phyloP scores from a whole-genome alignment of 306 rosid genomes.

The Datisca glomerata region DNA sequence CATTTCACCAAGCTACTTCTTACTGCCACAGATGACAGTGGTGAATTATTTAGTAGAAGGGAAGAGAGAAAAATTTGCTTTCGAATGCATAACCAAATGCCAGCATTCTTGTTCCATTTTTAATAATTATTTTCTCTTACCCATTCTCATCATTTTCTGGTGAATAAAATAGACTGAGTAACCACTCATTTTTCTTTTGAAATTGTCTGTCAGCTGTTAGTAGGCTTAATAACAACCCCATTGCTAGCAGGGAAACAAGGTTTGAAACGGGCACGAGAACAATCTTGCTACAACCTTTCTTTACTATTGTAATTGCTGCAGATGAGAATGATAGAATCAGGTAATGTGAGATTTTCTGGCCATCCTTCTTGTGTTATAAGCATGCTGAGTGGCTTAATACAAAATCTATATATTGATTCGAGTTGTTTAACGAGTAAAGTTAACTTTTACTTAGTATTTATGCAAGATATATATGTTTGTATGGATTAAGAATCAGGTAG shows the following conservation, averaged over 20 bases:
- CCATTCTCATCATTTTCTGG: constrained; percentile 1
- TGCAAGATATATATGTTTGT: too few relatives aligned
- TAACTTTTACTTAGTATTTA: too few relatives aligned
- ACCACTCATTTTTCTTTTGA: constrained; percentile 9
- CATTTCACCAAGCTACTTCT: constrained; percentile 92
- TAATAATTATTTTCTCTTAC: neutral
- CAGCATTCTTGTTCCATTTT: constrained; percentile 63
- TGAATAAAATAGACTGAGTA: constrained; percentile 4
- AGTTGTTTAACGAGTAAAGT: too few relatives aligned
- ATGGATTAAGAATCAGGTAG: too few relatives aligned
- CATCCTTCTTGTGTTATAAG: too few relatives aligned
- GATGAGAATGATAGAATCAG: constrained; percentile 94
- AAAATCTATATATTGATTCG: too few relatives aligned
- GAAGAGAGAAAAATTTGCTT: constrained; percentile 81
- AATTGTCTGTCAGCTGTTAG: constrained; percentile 63
- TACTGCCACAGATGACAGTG: constrained; percentile 55
- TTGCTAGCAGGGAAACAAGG: constrained; percentile 85
- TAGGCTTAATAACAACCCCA: constrained; percentile 66
- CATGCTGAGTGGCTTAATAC: too few relatives aligned
- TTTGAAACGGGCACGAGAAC: constrained; percentile 61
- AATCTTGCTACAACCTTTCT: constrained; percentile 76
- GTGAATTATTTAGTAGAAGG: constrained; percentile 56
- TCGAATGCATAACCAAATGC: constrained; percentile 88
- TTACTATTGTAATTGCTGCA: constrained; percentile 84
- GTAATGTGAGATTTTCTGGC: too few relatives aligned